Evolutionary conservation across 1,139 yeast species (phyloP), one percentile per base, ranked within the genome.

Genomic region (Candida freyschussii): DNA sequence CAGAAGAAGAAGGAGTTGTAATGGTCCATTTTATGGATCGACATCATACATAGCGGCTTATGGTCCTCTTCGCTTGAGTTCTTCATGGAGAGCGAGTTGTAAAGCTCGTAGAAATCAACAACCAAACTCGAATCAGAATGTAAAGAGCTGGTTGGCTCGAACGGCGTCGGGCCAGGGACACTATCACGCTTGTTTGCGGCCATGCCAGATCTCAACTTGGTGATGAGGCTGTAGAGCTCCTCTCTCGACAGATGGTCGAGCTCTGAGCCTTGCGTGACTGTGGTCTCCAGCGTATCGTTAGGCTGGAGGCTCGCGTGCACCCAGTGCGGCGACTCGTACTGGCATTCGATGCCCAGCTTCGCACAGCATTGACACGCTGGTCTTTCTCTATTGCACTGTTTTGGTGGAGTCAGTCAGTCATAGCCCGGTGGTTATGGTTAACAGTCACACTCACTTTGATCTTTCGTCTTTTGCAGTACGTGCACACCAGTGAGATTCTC

Each of bases 41-140:
- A 21, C 6, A 39, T 18, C 4, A 37, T 17, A 20, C 33, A 36
- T 19, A 45, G 32, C 2, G 48, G 50, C 17, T 40, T 47, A 16
- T 39, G 39, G 13, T 44, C 46, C 20, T 43, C 51, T 19, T 42
- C 44, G 17, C 46, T 40, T 5, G 48, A 43, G 4, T 25, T 31
- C 27, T 45, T 44, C 25, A 44, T 20, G 6, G 43, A 27, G 5
- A 48, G 32, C 0, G 53, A 31, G 32, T 36, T 39, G 29, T 48
- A 43, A 5, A 30, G 34, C n/a, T 37, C 32, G 22, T 34, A 44
- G 23, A 49, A 44, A 20, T 45, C 42, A 10, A 46, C 30, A 2
- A 17, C n/a, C n/a, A 13, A 15, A 12, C 21, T 21, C 4, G 7
- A 21, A 12, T 3, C 8, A 21, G n/a, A n/a, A n/a, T n/a, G n/a